phyloP scores from a whole-genome alignment of 164 flowering plant genomes.

The Annona squamosa region DNA sequence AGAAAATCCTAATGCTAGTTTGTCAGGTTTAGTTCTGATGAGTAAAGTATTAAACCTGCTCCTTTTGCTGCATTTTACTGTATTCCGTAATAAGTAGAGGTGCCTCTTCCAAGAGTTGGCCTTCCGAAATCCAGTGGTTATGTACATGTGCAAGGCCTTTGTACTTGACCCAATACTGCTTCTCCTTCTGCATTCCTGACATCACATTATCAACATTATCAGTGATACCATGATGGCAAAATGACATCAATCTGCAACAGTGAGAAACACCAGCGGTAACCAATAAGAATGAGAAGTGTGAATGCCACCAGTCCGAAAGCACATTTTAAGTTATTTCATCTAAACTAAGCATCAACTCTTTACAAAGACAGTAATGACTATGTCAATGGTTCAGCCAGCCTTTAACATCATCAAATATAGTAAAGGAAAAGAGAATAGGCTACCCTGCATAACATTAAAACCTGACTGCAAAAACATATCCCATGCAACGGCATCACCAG shows the following conservation, averaged over 20 bases:
- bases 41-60: slow-evolving; percentile 4
- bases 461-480: too few relatives aligned
- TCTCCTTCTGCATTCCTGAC: slow-evolving; percentile 37
- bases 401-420: too few relatives aligned
- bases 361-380: too few relatives aligned
- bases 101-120: slow-evolving; percentile 43
- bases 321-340: too few relatives aligned
- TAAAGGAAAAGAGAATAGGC: too few relatives aligned
- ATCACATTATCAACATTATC: slow-evolving; percentile 14
- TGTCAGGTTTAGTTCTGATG: background rate
- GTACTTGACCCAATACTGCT: slow-evolving; percentile 64
- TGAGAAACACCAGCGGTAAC: background rate
- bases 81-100: slow-evolving; percentile 42
- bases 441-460: too few relatives aligned
- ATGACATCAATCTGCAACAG: background rate
- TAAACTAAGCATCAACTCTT: too few relatives aligned
- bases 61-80: slow-evolving; percentile 22
- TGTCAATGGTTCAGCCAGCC: too few relatives aligned
- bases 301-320: background rate
- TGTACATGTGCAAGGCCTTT: slow-evolving; percentile 74
- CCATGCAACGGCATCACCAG: too few relatives aligned
- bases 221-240: background rate
- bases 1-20: background rate
- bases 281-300: background rate
- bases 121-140: slow-evolving; percentile 62